phyloP scores from a whole-genome alignment of 148 eudicot genomes.

The Rhododendron simsii region DNA sequence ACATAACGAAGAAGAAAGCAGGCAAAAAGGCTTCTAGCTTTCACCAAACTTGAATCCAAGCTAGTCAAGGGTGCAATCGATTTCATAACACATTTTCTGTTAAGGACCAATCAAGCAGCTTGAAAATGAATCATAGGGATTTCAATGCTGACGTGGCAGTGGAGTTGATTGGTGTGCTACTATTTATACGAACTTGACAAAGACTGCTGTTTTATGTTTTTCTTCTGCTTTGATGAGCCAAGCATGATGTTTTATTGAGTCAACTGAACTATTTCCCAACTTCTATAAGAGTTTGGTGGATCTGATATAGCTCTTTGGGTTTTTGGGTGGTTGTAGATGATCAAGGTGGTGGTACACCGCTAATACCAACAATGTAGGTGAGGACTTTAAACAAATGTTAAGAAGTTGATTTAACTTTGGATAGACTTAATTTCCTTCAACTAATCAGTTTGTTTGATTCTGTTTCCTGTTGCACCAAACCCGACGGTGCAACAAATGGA shows the following conservation, averaged over 20 bases:
- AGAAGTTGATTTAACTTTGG: background rate
- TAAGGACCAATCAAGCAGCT: slow-evolving; percentile 33
- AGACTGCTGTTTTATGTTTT: background rate
- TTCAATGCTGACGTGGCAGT: slow-evolving; percentile 35
- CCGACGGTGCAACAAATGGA: slow-evolving; percentile 24
- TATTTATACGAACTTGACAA: background rate
- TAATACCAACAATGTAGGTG: slow-evolving; percentile 9
- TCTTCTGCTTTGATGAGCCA: background rate
- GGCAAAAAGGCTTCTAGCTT: slow-evolving; percentile 42
- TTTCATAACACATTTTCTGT: slow-evolving; percentile 21
- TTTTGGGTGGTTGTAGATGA: slow-evolving; percentile 6
- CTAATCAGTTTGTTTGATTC: background rate
- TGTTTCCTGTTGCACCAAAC: slow-evolving; percentile 22
- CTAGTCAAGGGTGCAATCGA: slow-evolving; percentile 51
- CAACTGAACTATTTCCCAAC: background rate
- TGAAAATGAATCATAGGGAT: slow-evolving; percentile 28
- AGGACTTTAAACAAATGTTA: background rate
- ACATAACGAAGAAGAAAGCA: slow-evolving; percentile 32
- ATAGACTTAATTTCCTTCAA: background rate
- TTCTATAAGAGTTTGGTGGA: no score
- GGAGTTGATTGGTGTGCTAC: slow-evolving; percentile 28
- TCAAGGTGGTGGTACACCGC: background rate
- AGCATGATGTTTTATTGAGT: background rate
- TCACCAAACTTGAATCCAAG: slow-evolving; percentile 36
- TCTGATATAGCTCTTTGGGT: background rate